phyloP scores from a whole-genome alignment of 805 yeast species.

The Candida andamanensis region DNA sequence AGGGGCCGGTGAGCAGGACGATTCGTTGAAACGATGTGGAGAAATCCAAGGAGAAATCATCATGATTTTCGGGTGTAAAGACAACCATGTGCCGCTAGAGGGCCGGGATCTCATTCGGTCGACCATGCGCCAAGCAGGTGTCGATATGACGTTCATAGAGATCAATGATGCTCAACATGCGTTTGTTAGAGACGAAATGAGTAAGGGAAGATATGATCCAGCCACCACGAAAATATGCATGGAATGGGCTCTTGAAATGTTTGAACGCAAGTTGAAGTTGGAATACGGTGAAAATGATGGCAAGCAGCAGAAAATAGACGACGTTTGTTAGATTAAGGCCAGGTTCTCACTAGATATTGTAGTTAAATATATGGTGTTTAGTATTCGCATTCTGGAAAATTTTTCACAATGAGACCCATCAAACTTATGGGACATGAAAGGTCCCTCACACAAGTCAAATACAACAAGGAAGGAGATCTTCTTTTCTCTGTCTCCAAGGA shows the following conservation, averaged over 20 bases:
- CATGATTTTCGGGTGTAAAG: slow-evolving; percentile 72
- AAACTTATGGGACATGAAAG: slow-evolving; percentile 94
- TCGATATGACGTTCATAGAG: slow-evolving; percentile 67
- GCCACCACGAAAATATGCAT: slow-evolving; percentile 65
- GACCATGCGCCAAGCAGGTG: slow-evolving; percentile 52
- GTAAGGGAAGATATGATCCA: slow-evolving; percentile 81
- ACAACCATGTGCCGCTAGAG: slow-evolving; percentile 72
- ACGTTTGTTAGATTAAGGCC: slow-evolving; percentile 50
- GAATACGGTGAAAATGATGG: slow-evolving; percentile 65
- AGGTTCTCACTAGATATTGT: not conserved
- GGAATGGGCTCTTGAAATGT: slow-evolving; percentile 65
- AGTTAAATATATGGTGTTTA: too few species aligned
- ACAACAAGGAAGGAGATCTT: slow-evolving; percentile 92
- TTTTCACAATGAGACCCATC: slow-evolving; percentile 43
- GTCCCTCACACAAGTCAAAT: slow-evolving; percentile 93
- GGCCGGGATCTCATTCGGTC: slow-evolving; percentile 71
- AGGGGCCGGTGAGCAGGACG: slow-evolving; percentile 62
- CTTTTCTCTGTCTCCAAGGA: slow-evolving; percentile 91
- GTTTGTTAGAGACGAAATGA: slow-evolving; percentile 69
- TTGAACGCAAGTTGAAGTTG: slow-evolving; percentile 59
- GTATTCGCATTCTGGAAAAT: slow-evolving; percentile 6
- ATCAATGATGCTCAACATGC: slow-evolving; percentile 81
- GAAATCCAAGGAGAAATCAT: slow-evolving; percentile 57
- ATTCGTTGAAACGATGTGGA: slow-evolving; percentile 53
- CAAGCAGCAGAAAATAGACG: slow-evolving; percentile 45